Percentiles rank a stretch among this genome's conserved stretches.
phyloP scores from a whole-genome alignment of 2,329 filamentous ascomycete genomes.

The Coniella lustricola region DNA sequence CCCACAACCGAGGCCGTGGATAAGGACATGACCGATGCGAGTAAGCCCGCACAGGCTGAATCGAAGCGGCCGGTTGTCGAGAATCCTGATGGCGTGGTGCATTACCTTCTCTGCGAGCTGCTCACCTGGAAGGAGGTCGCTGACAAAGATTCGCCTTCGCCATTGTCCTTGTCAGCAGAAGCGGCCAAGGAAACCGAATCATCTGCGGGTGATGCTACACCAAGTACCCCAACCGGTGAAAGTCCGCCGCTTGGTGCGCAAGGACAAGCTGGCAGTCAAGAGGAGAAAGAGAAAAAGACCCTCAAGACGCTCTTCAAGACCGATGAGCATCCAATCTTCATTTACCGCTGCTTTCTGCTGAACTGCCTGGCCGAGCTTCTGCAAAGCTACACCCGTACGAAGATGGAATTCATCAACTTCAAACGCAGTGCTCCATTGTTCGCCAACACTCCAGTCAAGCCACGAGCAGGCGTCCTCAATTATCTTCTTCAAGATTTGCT shows the following conservation, averaged over 20 bases:
- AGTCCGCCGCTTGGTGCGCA: conserved; percentile 7
- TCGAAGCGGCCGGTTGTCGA: conserved; percentile 79
- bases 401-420: conserved; percentile 99
- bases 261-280: conserved; percentile 1
- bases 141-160: conserved; percentile 65
- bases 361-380: conserved; percentile 88
- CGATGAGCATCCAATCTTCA: conserved; percentile 90
- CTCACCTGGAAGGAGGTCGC: conserved; percentile 89
- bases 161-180: no score
- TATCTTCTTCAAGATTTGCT: conserved; percentile 81
- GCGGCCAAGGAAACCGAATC: conserved; percentile 36
- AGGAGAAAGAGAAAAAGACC: conserved; percentile 53
- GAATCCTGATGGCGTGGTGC: conserved; percentile 88
- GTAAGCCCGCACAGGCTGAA: conserved; percentile 55
- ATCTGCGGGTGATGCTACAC: conserved; percentile 27
- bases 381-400: conserved; percentile 85
- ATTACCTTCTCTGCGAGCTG: conserved; percentile 88
- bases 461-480: conserved; percentile 84
- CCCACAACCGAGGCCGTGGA: conserved; percentile 52
- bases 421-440: conserved; percentile 83
- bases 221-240: conserved; percentile 7
- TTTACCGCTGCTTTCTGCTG: conserved; percentile 91
- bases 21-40: conserved; percentile 55
- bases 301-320: conserved; percentile 76
- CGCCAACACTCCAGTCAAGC: conserved; percentile 84